phyloP scores from a whole-genome alignment of 2,329 filamentous ascomycete species.

The Ophiosphaerella narmari region DNA sequence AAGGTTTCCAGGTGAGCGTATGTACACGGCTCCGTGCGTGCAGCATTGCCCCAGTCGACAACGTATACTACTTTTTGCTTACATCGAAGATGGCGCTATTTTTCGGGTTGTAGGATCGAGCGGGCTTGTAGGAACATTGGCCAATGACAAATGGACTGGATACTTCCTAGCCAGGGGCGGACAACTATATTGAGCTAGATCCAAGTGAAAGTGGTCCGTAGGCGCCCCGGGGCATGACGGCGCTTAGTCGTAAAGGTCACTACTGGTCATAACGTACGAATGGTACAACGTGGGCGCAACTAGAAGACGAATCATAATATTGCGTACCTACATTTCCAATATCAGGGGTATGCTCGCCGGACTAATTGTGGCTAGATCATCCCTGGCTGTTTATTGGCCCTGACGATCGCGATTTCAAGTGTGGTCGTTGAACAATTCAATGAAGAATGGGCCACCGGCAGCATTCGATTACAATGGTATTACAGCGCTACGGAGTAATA shows the following conservation, averaged over 20 bases:
- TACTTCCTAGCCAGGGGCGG: constrained; percentile 11
- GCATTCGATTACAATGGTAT: neutral
- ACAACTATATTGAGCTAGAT: constrained; percentile 3
- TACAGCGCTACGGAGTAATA: constrained; percentile 1
- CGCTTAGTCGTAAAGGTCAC: constrained; percentile 1
- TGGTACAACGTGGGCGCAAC: constrained; percentile 1
- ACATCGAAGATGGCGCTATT: constrained; percentile 10
- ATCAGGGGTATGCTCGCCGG: neutral
- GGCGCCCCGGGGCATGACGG: constrained; percentile 7
- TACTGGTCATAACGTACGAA: constrained; percentile 8
- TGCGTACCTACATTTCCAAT: neutral
- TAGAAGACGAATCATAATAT: constrained; percentile 7
- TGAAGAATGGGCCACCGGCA: neutral
- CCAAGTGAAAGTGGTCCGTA: constrained; percentile 5
- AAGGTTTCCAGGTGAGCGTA: constrained; percentile 3
- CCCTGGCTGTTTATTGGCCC: neutral
- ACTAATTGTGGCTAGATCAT: neutral
- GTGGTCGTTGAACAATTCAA: too few species aligned
- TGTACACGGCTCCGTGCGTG: constrained; percentile 17
- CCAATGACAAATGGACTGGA: constrained; percentile 9
- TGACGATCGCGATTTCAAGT: neutral
- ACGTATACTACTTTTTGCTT: constrained; percentile 2
- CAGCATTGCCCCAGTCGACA: constrained; percentile 18
- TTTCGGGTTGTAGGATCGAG: constrained; percentile 4
- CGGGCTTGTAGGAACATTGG: neutral